These are phyloP conservation scores for Globisporangium okanoganense DNA, from an alignment of 352 stramenopile genomes.

Conservation along the genomic window DNA sequence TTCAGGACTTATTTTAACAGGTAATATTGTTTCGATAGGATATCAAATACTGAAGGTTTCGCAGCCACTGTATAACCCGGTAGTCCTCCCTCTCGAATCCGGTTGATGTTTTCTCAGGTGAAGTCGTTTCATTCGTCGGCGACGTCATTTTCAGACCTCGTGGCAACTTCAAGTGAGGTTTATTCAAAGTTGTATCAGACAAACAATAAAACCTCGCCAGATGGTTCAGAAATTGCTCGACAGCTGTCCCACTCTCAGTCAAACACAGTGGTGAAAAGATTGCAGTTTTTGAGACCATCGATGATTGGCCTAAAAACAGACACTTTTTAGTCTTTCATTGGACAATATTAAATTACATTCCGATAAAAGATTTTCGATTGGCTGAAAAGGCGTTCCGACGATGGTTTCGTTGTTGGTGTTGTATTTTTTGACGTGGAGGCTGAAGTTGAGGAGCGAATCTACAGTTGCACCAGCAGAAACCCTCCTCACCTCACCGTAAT, in stretches of 20 bases:
- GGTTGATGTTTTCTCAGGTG: background rate
- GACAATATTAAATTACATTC: background rate
- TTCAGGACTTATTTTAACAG: background rate
- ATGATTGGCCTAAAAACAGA: background rate
- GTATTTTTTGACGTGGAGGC: slow-evolving; percentile 9
- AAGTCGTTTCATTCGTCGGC: slow-evolving; percentile 39
- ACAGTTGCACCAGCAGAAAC: background rate
- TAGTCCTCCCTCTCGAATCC: no score
- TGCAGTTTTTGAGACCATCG: no score
- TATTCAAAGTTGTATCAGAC: no score
- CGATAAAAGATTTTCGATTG: no score
- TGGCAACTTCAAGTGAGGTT: slow-evolving; percentile 50
- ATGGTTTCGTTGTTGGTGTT: background rate
- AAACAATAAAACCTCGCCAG: no score
- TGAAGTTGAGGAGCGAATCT: slow-evolving; percentile 4
- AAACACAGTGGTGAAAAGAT: no score
- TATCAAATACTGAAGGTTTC: background rate
- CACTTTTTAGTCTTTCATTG: background rate
- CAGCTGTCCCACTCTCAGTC: background rate
- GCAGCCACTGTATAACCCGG: background rate
- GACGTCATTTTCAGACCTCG: slow-evolving; percentile 47
- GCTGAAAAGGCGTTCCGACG: no score
- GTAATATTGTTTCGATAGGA: background rate
- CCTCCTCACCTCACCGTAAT: background rate
- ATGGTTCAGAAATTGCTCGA: no score